These are phyloP conservation scores for Lichtheimia hyalospora DNA, from an alignment of 371 early-diverging fungal genomes.

Conservation along the genomic window DNA sequence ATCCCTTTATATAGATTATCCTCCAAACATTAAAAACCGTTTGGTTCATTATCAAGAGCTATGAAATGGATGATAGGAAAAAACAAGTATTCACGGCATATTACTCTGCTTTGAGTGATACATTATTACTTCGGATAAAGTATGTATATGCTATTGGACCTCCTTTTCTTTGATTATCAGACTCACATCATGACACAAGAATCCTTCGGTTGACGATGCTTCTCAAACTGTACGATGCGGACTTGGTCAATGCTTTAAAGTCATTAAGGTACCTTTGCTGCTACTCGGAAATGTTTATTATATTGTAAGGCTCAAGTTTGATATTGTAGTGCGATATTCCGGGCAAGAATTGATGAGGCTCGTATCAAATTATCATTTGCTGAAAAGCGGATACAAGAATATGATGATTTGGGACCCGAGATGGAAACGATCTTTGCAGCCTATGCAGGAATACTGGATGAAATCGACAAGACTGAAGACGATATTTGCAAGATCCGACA, in stretches of 20 bases:
- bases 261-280: slow-evolving; percentile 8
- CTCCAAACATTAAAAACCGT: slow-evolving; percentile 15
- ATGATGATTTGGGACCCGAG: slow-evolving; percentile 16
- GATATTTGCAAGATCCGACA: slow-evolving; percentile 10
- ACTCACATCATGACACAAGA: neutral
- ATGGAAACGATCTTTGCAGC: slow-evolving; percentile 17
- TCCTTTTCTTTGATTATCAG: neutral
- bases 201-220: slow-evolving; percentile 11
- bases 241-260: slow-evolving; percentile 7
- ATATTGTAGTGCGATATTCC: neutral
- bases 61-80: slow-evolving; percentile 8
- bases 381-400: slow-evolving; percentile 9
- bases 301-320: neutral
- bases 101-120: slow-evolving; percentile 12
- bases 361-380: slow-evolving; percentile 7
- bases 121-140: slow-evolving; percentile 15
- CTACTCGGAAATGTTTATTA: neutral
- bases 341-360: slow-evolving; percentile 1
- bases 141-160: slow-evolving; percentile 4
- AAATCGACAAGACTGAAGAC: slow-evolving; percentile 17
- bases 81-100: slow-evolving; percentile 14
- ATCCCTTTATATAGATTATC: neutral
- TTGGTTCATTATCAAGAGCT: slow-evolving; percentile 9
- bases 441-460: slow-evolving; percentile 11
- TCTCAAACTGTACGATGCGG: slow-evolving; percentile 8